Conservation (phyloP, 768 basidiomycete species). For the Auriscalpium microsporum region DNA sequence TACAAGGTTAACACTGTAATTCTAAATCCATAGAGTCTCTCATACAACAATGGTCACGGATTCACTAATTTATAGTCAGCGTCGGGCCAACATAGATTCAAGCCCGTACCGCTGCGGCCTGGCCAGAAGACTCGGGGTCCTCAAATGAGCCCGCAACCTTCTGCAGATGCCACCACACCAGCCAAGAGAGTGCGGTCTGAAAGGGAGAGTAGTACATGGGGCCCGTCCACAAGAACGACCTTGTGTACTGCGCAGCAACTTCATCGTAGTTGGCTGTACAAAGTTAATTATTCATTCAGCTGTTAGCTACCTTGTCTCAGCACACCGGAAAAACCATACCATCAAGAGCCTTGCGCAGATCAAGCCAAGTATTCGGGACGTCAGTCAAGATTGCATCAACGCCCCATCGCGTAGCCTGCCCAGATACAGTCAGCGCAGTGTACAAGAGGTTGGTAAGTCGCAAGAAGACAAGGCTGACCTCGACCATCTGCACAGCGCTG, state of each 20-base stretch:
- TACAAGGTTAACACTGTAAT: no score
- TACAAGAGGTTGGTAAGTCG: conserved; percentile 1
- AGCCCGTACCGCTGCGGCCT: no score
- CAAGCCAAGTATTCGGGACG: conserved; percentile 31
- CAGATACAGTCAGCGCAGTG: conserved; percentile 19
- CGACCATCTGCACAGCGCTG: conserved; percentile 80
- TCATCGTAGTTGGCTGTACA: conserved; percentile 13
- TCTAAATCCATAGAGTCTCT: no score
- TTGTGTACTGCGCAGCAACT: conserved; percentile 12
- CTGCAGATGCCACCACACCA: conserved; percentile 3
- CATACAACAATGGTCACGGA: no score
- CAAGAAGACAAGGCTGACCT: conserved; percentile 37
- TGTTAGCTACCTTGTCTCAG: not conserved
- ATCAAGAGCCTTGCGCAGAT: conserved; percentile 26
- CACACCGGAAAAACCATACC: conserved; percentile 11
- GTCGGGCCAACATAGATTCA: no score
- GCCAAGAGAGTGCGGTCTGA: not conserved
- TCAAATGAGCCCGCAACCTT: conserved; percentile 15
- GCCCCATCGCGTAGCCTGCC: conserved; percentile 52
- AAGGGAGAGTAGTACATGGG: conserved; percentile 11
- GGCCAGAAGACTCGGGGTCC: not conserved
- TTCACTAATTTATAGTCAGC: no score
- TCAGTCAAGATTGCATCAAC: conserved; percentile 42
- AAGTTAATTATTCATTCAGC: not conserved
- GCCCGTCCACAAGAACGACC: conserved; percentile 15